Evolutionary conservation across 352 stramenopile genomes (phyloP).

Genomic region (Phytophthora ohioensis): DNA sequence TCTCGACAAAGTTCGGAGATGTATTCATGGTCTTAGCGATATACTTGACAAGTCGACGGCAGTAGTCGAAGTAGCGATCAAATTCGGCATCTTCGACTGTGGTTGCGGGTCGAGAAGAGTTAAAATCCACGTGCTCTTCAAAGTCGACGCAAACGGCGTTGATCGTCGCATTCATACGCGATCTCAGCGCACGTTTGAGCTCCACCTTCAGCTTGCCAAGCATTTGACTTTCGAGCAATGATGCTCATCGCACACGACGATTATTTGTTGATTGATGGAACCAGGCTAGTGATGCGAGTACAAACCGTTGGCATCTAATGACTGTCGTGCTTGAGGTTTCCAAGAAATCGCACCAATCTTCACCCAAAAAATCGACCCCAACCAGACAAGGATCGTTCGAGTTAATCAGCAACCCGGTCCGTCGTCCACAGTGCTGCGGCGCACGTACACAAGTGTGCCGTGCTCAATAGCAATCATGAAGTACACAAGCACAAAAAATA

Average conservation of each 20-base stretch:
- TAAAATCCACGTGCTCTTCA: background rate
- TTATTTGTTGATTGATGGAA: background rate
- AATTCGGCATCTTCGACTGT: background rate
- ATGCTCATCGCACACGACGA: background rate
- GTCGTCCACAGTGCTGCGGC: no score
- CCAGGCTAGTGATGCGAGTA: background rate
- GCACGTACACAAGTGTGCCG: no score
- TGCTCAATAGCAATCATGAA: background rate
- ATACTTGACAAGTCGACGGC: slow-evolving; percentile 9
- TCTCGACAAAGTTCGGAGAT: slow-evolving; percentile 14
- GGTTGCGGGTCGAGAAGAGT: background rate
- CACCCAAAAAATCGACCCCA: no score
- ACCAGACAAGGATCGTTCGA: no score
- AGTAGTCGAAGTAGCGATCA: slow-evolving; percentile 16
- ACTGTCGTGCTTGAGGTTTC: no score
- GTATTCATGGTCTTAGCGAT: slow-evolving; percentile 25
- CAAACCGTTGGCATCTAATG: background rate
- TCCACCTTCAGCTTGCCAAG: slow-evolving; percentile 13
- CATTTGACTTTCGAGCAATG: background rate
- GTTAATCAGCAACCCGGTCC: no score
- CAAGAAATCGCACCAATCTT: no score
- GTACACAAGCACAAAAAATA: background rate
- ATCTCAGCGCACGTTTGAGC: slow-evolving; percentile 6
- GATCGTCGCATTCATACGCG: slow-evolving; percentile 9
- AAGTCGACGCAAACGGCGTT: slow-evolving; percentile 15